A percentile compares a stretch with the other conserved stretches of the same genome.
These are phyloP conservation scores for Bipolaris victoriae DNA, from an alignment of 2,329 filamentous ascomycete genomes.

Conservation along the genomic window DNA sequence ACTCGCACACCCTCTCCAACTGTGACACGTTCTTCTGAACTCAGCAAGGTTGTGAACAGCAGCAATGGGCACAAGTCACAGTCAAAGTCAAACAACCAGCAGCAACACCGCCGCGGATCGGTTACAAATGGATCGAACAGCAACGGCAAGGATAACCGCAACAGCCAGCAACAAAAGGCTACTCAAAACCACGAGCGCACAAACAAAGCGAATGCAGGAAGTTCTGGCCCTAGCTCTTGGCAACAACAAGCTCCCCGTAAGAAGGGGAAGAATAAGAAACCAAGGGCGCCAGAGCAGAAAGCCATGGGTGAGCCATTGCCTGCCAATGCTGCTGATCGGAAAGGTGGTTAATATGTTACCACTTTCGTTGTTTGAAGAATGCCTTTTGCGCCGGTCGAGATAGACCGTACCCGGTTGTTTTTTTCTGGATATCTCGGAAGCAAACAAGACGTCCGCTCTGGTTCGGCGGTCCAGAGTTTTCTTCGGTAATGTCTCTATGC, in stretches of 20 bases:
- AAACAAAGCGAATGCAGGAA: slow-evolving; percentile 26
- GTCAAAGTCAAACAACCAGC: slow-evolving; percentile 36
- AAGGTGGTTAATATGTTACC: slow-evolving; percentile 48
- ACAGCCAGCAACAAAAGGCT: slow-evolving; percentile 33
- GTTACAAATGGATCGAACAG: slow-evolving; percentile 29
- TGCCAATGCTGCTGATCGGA: slow-evolving; percentile 53
- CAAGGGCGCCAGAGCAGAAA: slow-evolving; percentile 40
- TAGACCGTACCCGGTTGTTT: not conserved
- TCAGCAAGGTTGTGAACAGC: slow-evolving; percentile 38
- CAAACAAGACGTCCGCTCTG: not conserved
- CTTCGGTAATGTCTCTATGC: not conserved
- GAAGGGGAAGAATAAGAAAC: slow-evolving; percentile 38
- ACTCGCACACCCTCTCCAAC: slow-evolving; percentile 73
- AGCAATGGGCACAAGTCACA: slow-evolving; percentile 38
- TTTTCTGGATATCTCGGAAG: slow-evolving; percentile 10
- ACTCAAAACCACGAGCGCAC: slow-evolving; percentile 31
- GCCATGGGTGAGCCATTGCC: slow-evolving; percentile 51
- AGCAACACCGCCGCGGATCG: slow-evolving; percentile 36
- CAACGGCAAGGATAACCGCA: slow-evolving; percentile 33
- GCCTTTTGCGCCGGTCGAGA: not conserved
- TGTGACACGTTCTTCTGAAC: slow-evolving; percentile 53
- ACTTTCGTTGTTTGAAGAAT: not conserved
- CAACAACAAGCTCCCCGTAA: slow-evolving; percentile 26
- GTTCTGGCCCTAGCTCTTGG: slow-evolving; percentile 24
- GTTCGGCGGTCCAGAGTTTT: not conserved